Base-by-base conservation (phyloP, 2,329 filamentous ascomycete species). In the Colletotrichum coccodes region DNA sequence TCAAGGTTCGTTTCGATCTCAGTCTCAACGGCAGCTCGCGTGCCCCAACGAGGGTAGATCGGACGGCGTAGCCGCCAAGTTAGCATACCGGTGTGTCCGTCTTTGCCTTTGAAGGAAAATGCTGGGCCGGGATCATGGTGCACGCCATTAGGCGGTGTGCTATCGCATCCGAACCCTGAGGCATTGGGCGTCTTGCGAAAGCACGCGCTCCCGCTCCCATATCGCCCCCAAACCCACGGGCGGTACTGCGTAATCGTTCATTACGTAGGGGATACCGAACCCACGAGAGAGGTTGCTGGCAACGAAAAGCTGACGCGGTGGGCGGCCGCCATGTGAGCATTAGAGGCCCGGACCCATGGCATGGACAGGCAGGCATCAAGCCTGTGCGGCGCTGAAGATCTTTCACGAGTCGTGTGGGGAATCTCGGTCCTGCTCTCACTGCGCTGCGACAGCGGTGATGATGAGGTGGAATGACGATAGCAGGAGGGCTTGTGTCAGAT, bases 1-100 rank as follows among this genome's bases (percentile, higher is more conserved):
- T 60, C 61, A 54, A 69, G 50, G 54, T 60, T 61, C 40, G 66
- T 66, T 69, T 66, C 61, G 57, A 69, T 66, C 61, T 69, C 49
- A 54, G 66, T 56, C 47, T 56, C 49, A 49, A 54, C 40, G 66
- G 54, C 62, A 50, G 47, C 61, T 66, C 62, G 66, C 66, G 62
- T 56, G 60, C 62, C 32, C 54, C 42, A 6, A 66, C 54, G 49
- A 18, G 49, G 44, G 34, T 54, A 69, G 61, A 66, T 69, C 61
- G 50, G 62, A 69, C 44, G 64, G 60, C 34, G 60, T 50, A 50
- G 46, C 38, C 60, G 38, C 64, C 52, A 68, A 30, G 40, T 47
- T 66, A 53, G 40, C 47, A 54, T 65, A 26, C n/a, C n/a, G n/a
- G n/a, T n/a, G n/a, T n/a, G n/a, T n/a, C n/a, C n/a, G n/a, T 54